These are phyloP conservation scores for Ogataea ganodermae DNA, from an alignment of 805 yeast genomes.

Conservation along the genomic window DNA sequence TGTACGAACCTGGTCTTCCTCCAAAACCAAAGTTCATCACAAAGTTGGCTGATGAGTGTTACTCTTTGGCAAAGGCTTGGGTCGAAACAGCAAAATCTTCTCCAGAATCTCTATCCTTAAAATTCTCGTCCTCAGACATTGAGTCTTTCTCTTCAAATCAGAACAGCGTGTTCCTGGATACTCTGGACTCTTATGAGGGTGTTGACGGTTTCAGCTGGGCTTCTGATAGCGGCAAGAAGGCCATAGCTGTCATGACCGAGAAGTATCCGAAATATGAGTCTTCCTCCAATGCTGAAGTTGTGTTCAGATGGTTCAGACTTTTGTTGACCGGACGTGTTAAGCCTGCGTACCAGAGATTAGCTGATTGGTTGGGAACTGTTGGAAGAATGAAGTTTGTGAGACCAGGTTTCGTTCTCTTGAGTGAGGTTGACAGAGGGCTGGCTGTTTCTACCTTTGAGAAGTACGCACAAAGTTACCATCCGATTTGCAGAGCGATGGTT, in stretches of 20 bases:
- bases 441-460: constrained; percentile 68
- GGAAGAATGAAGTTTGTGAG: constrained; percentile 95
- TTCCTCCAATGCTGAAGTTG: constrained; percentile 77
- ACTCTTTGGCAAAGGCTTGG: constrained; percentile 69
- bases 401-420: constrained; percentile 74
- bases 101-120: constrained; percentile 30
- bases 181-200: constrained; percentile 53
- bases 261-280: constrained; percentile 44
- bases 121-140: constrained; percentile 54
- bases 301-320: constrained; percentile 74
- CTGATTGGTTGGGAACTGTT: constrained; percentile 86
- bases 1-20: constrained; percentile 82
- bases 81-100: constrained; percentile 35
- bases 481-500: constrained; percentile 82
- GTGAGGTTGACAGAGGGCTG: constrained; percentile 60
- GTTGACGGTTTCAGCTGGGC: constrained; percentile 43
- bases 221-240: constrained; percentile 34
- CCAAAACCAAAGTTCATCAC: constrained; percentile 85
- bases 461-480: constrained; percentile 68
- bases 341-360: constrained; percentile 52
- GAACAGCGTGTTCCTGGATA: constrained; percentile 75
- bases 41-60: constrained; percentile 71
- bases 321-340: constrained; percentile 56
- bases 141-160: constrained; percentile 69
- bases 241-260: constrained; percentile 35